Conservation (phyloP, 352 stramenopile genomes). For the Phytophthora hibernalis region DNA sequence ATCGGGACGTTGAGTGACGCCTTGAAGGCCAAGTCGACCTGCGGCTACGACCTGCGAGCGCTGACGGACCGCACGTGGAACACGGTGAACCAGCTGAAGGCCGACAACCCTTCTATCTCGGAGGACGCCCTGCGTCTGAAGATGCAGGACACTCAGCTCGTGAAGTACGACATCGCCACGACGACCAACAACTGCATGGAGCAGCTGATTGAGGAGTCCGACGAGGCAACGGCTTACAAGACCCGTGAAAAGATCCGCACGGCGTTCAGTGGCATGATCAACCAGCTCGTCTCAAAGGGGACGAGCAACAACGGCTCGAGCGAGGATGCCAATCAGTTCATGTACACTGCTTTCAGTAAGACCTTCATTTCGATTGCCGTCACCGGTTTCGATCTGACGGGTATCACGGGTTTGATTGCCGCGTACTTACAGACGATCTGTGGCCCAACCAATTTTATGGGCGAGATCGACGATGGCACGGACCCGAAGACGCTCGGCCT, state of each 20-base stretch:
- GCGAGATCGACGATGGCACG: conserved; percentile 63
- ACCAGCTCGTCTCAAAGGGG: conserved; percentile 52
- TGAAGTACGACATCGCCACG: conserved; percentile 58
- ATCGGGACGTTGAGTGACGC: conserved; percentile 41
- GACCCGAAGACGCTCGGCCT: conserved; percentile 52
- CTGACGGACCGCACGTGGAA: conserved; percentile 55
- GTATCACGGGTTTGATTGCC: conserved; percentile 50
- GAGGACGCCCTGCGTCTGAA: conserved; percentile 51
- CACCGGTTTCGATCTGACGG: conserved; percentile 57
- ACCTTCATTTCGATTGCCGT: conserved; percentile 55
- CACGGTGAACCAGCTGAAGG: conserved; percentile 50
- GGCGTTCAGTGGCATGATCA: conserved; percentile 59
- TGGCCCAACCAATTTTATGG: conserved; percentile 58
- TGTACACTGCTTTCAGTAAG: conserved; percentile 48
- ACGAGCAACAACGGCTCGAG: conserved; percentile 45
- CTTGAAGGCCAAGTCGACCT: conserved; percentile 45
- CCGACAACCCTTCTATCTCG: conserved; percentile 37
- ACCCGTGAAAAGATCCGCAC: conserved; percentile 64
- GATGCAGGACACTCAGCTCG: conserved; percentile 52
- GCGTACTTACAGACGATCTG: conserved; percentile 69
- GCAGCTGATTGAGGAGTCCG: conserved; percentile 41
- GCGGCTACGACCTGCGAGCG: conserved; percentile 47
- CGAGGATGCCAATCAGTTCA: conserved; percentile 45
- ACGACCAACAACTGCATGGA: conserved; percentile 57
- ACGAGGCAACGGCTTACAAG: conserved; percentile 36